phyloP scores from a whole-genome alignment of 352 stramenopile species.

The Pilasporangium apinafurcum region DNA sequence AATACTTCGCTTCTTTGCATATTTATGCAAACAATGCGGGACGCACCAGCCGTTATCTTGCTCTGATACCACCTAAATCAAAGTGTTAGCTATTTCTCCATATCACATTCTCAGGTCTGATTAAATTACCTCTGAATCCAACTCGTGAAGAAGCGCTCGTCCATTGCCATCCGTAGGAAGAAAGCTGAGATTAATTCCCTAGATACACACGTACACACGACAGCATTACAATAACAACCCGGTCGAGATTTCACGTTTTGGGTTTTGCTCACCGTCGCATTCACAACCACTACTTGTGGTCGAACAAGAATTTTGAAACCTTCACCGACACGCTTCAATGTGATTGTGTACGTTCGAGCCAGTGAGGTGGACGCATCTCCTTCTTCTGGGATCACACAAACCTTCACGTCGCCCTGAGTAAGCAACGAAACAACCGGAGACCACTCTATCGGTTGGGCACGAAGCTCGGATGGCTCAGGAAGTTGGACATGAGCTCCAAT shows the following conservation, averaged over 20 bases:
- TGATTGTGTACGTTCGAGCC: conserved; percentile 22
- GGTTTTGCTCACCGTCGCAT: conserved; percentile 49
- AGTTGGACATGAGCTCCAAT: conserved; percentile 1
- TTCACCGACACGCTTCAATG: conserved; percentile 22
- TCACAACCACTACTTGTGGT: conserved; percentile 47
- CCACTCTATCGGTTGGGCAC: conserved; percentile 3
- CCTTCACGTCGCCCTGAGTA: conserved; percentile 8
- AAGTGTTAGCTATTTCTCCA: too few species aligned
- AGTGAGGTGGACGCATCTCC: background rate
- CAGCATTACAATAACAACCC: background rate
- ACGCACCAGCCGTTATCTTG: conserved; percentile 30
- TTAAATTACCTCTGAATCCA: conserved; percentile 2
- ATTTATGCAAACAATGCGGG: conserved; percentile 37
- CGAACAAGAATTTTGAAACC: conserved; percentile 30
- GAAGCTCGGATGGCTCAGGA: background rate
- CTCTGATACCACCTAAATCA: conserved; percentile 15
- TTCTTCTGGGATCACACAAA: conserved; percentile 9
- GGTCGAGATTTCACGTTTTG: too few species aligned
- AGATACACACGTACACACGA: background rate
- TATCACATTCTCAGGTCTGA: background rate
- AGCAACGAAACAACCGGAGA: conserved; percentile 7
- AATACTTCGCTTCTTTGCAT: conserved; percentile 37
- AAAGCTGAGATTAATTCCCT: conserved; percentile 8
- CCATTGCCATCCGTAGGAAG: conserved; percentile 6
- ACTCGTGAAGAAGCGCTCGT: conserved; percentile 1